Conservation (phyloP, 441 rosid genomes). For the Flueggea neowawraea region DNA sequence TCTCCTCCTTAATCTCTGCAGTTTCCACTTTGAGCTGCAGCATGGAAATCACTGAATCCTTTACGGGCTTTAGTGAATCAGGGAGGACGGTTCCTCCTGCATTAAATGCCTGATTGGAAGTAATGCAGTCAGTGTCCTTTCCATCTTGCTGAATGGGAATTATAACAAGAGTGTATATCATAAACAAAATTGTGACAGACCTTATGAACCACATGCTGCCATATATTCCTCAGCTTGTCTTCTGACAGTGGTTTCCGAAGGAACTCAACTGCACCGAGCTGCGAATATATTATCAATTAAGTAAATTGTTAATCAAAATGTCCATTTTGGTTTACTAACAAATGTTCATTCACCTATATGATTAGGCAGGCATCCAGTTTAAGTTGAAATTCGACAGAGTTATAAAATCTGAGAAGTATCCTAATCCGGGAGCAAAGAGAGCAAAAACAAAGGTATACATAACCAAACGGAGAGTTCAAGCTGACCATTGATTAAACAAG, state of each 20-base stretch:
- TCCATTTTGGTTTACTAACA: no score
- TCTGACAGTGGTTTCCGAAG: slow-evolving; percentile 78
- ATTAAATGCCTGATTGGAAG: slow-evolving; percentile 67
- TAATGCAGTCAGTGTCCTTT: neutral
- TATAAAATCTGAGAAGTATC: no score
- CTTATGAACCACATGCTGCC: slow-evolving; percentile 99
- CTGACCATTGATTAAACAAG: no score
- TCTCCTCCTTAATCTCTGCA: slow-evolving; percentile 5
- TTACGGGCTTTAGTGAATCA: slow-evolving; percentile 63
- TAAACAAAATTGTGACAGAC: slow-evolving; percentile 8
- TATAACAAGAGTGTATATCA: slow-evolving; percentile 11
- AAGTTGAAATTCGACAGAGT: no score
- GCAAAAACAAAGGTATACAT: no score
- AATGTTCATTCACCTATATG: no score
- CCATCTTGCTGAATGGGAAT: slow-evolving; percentile 6
- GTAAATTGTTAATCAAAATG: neutral
- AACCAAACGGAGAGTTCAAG: no score
- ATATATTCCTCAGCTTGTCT: slow-evolving; percentile 81
- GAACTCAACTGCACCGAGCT: slow-evolving; percentile 98
- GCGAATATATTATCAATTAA: slow-evolving; percentile 33
- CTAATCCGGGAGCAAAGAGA: no score
- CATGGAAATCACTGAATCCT: slow-evolving; percentile 65
- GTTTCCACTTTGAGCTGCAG: slow-evolving; percentile 34
- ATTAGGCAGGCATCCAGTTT: no score
- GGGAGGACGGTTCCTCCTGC: slow-evolving; percentile 47